Evolutionary conservation across 2,329 filamentous ascomycete genomes (phyloP), one percentile per base, ranked within the genome.

Genomic region (Xylariaceae sp.): DNA sequence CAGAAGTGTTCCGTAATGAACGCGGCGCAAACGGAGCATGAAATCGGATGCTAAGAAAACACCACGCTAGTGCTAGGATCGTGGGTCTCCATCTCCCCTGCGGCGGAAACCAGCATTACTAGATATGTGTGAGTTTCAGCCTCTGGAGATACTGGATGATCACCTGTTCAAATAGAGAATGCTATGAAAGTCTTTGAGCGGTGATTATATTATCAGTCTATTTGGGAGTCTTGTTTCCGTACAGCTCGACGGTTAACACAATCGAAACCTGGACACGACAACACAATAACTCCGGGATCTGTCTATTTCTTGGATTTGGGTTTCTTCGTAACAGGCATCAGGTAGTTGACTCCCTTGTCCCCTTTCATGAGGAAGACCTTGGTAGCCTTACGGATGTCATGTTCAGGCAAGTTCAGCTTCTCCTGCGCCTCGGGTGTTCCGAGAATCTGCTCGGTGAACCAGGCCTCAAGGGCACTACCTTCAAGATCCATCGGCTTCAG

Each of bases 301-400:
- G 9, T 53, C 18, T 58, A 61, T 13, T 17, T 51, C 39, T 45
- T 42, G 23, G 47, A 15, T 34, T 11, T 9, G 37, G 62, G 23
- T 30, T 30, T 30, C 23, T 30, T 30, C 23, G 23, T 30, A 30
- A 5, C 61, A 3, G 62, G 61, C 17, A 64, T 52, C 7, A 94
- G 85, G 78, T 92, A 88, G 74, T 92, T 95, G 34, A 93, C 81
- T 53, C 89, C 78, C 71, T 80, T 86, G 10, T 88, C 89, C 1
- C 76, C 77, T 34, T 75, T 74, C 10, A 84, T 72, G 60, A 82
- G 73, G 44, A 75, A 75, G 10, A 69, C 62, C 4, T 74, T 71
- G 11, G 53, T 65, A 4, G 72, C 66, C 51, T 62, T 63, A 1
- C 67, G 75, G 72, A 75, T 81, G 57, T 78, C 75, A 55, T 76